Evolutionary conservation across 1,139 yeast species (phyloP), one percentile per base, ranked within the genome.

Genomic region (Yamadazyma dendronema): DNA sequence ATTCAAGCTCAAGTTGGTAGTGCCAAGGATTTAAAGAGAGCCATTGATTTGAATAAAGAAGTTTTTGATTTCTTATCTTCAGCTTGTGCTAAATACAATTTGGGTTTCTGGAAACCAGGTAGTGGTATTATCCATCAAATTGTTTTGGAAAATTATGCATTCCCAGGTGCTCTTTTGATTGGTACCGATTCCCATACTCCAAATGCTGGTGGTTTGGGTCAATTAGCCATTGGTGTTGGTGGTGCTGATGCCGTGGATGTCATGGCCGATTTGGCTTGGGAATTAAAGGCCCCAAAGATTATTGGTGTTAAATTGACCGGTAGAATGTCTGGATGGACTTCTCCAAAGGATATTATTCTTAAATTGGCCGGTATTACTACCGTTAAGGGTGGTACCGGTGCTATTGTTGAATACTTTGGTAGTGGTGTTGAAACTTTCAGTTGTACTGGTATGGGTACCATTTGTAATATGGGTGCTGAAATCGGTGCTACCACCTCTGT

Each of bases 211-310:
- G 98, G 97, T 72, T 79, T 92, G 59, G 98, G 98, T 74, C 95
- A 86, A 76, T 78, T 90, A 58, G 97, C 97, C 57, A 92, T 92
- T 62, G 98, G 97, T 82, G 97, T 92, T 54, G 98, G 98, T 81
- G 98, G 97, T 83, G 98, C 98, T 57, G 98, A 92, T 68, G 97
- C 97, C 52, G 97, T 92, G 58, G 97, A 92, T 70, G 98, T 87
- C 57, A 80, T 92, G 86, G 89, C 97, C 48, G 84, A 84, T 64
- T 76, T 86, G 57, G 84, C 98, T 49, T 92, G 97, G 97, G 98
- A 92, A 74, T 81, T 92, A 64, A 90, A 90, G 81, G 97, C 97
- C 53, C 98, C 98, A 65, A 90, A 90, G 78, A 81, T 88, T 54
- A 76, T 90, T 52, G 98, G 98, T 77, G 97, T 92, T 58, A 88